Evolutionary conservation across 2,329 filamentous ascomycete genomes (phyloP), one percentile per base, ranked within the genome.

Genomic region (Drechslerella dactyloides): DNA sequence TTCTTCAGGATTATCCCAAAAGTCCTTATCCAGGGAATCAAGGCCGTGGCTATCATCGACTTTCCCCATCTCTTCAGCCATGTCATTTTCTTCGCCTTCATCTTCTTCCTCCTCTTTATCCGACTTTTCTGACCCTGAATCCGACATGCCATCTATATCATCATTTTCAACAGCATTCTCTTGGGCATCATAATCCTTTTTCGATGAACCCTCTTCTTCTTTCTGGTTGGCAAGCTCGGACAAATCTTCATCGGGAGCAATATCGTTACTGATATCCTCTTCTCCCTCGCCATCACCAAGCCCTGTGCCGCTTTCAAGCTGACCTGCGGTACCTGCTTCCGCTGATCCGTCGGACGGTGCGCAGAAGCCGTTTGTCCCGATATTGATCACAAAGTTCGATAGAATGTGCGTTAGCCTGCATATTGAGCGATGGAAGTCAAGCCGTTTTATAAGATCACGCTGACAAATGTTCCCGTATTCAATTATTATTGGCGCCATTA

Each of bases 181-280:
- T 77, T 93, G 86, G 75, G 92, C 87, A 75, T 93, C 88, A 61
- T 92, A 89, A 15, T 90, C 88, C 0, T 83, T 84, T 10, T 82
- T 81, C 30, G 63, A 46, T 19, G 17, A 7, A n/a, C n/a, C n/a
- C 10, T 70, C 24, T 82, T 79, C 44, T 82, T 81, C 40, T 85
- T 82, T 74, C 89, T 80, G 90, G 78, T 97, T 91, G 0, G 94
- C 93, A 50, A 99, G 83, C 75, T 99, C 94, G 0, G 90, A 87
- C 2, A 99, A 82, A 78, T 99, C 93, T 79, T 99, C 94, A 72
- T 99, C 93, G 15, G 93, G 89, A 74, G 90, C 87, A 52, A 99
- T 89, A 77, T 99, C 94, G 78, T 99, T 97, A 80, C 93, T 97
- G 74, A 99, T 97, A 79, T 99, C 93, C 78, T 99, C 93, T 2